These are phyloP conservation scores for Suillus clintonianus DNA, from an alignment of 768 basidiomycete genomes.

Conservation along the genomic window DNA sequence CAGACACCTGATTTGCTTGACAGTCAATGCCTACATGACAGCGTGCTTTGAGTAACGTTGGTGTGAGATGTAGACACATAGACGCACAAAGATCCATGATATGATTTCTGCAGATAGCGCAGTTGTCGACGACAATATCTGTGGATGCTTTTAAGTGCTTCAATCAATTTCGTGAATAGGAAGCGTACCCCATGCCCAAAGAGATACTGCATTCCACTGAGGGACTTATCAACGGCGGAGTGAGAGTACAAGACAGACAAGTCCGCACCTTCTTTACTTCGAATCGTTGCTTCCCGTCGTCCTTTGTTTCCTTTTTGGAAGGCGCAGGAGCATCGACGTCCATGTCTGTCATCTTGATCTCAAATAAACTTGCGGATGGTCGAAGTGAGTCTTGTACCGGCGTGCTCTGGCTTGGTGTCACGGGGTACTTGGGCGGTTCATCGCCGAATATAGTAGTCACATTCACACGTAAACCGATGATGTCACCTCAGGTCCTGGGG, in stretches of 20 bases:
- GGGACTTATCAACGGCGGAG: background rate
- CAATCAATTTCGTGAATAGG: background rate
- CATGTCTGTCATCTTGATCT: conserved; percentile 56
- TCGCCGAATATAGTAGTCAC: background rate
- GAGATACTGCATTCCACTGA: conserved; percentile 97
- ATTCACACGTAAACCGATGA: background rate
- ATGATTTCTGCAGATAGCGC: conserved; percentile 99
- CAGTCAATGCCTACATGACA: conserved; percentile 89
- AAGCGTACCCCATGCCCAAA: conserved; percentile 95
- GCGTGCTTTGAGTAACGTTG: conserved; percentile 8
- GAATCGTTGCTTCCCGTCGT: conserved; percentile 78
- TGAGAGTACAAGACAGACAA: conserved; percentile 1
- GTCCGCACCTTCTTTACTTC: conserved; percentile 94
- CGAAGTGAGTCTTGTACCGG: background rate
- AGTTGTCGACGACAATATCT: conserved; percentile 99
- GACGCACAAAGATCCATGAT: conserved; percentile 98
- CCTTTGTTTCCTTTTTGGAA: conserved; percentile 48
- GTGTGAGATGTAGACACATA: background rate
- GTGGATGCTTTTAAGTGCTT: conserved; percentile 10
- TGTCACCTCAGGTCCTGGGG: background rate
- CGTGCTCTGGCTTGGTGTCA: background rate
- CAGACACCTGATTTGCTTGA: conserved; percentile 97
- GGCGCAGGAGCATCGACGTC: conserved; percentile 60
- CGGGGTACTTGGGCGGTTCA: too few species aligned
- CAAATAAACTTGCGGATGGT: background rate